phyloP scores from a whole-genome alignment of 352 stramenopile species.

The Pythium oligandrum region DNA sequence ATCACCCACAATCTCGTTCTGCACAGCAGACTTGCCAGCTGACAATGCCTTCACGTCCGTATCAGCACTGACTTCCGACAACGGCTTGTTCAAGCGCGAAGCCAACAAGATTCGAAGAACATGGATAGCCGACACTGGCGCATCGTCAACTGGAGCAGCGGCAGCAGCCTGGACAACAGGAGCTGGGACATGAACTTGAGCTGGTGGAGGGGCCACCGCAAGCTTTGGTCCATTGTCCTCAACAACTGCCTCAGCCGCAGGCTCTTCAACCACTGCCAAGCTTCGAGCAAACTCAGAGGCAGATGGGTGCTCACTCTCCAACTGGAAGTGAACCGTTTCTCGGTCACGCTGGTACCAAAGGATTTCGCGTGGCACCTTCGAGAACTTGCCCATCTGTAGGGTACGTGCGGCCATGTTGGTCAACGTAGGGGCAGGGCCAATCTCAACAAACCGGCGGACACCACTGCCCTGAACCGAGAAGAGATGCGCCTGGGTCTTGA shows the following conservation, averaged over 20 bases:
- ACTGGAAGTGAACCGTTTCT: constrained; percentile 76
- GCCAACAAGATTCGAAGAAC: constrained; percentile 73
- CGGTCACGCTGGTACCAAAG: constrained; percentile 83
- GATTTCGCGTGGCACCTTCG: constrained; percentile 50
- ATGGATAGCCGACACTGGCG: constrained; percentile 57
- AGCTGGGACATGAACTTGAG: constrained; percentile 18
- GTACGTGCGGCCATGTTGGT: constrained; percentile 84
- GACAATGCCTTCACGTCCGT: constrained; percentile 78
- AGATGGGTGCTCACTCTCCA: constrained; percentile 56
- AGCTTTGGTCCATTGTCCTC: constrained; percentile 12
- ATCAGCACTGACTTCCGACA: constrained; percentile 63
- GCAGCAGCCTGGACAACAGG: constrained; percentile 19
- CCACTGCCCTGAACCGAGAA: constrained; percentile 49
- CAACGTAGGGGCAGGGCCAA: constrained; percentile 73
- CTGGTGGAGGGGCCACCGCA: constrained; percentile 21
- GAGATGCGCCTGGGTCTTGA: constrained; percentile 78
- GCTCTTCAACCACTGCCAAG: constrained; percentile 16
- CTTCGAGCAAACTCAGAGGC: constrained; percentile 56
- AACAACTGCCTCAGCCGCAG: constrained; percentile 1
- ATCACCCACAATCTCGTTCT: constrained; percentile 88
- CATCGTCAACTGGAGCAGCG: constrained; percentile 36
- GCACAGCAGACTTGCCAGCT: constrained; percentile 79
- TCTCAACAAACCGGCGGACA: constrained; percentile 76
- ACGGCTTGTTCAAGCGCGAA: constrained; percentile 67
- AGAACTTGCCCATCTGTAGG: constrained; percentile 64